Evolutionary conservation across 768 basidiomycete genomes (phyloP), one percentile per base, ranked within the genome.

Genomic region (Pulveroboletus ravenelii): DNA sequence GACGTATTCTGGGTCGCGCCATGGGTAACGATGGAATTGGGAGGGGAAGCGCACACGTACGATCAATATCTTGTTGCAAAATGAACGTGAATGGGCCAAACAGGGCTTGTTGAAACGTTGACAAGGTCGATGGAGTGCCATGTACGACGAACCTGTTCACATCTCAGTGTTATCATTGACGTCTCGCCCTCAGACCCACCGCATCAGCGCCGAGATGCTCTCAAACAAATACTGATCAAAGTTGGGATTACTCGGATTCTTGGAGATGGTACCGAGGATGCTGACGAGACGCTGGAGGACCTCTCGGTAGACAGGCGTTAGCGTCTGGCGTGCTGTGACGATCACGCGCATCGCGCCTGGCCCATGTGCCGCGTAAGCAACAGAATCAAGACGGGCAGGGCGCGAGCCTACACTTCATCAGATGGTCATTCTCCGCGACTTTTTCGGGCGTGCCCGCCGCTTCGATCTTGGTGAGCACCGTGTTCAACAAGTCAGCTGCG

Each of bases 141-240:
- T 82, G 78, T 5, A 88, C 89, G 43, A 95, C 75, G 61, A 95
- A 97, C 57, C 92, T 92, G 56, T 43, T 25, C 10, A n/a, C 10
- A 7, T 3, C 20, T 57, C 30, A 57, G 23, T 32, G 4, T 41
- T 1, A n/a, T 42, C 6, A 6, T 15, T 9, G 25, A 27, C 34
- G 10, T 18, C n/a, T 50, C 25, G 35, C 4, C 30, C 39, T 20
- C n/a, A 12, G 5, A 53, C 69, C 27, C 49, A 89, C 89, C 90
- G 80, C 74, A 96, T 87, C 58, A 99, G 72, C 2, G 87, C 94
- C n/a, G 94, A 87, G 37, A 99, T 83, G 63, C 88, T 89, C 72
- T 99, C 95, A 62, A 99, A 98, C 56, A 93, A 88, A 64, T 91
- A 96, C 67, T 98, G 96, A 67, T 96, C 94, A 69, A 99, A 98